Conservation (phyloP, 805 yeast species). For the Wickerhamiella kurtzmanii region DNA sequence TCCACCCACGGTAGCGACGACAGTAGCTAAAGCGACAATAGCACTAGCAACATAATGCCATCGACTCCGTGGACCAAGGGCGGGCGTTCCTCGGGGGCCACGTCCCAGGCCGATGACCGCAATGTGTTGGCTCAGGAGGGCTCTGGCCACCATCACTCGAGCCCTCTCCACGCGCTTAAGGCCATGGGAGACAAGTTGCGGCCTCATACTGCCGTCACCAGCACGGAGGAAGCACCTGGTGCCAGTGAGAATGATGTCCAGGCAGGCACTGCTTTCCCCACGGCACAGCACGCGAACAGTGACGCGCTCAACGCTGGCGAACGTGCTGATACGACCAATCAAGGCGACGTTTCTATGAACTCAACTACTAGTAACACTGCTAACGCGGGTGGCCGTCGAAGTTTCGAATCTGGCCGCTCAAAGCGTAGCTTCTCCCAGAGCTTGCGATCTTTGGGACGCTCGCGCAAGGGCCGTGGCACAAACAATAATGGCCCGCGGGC, state of each 20-base stretch:
- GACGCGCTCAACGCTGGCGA: constrained; percentile 20
- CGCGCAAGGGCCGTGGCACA: neutral
- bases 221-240: constrained; percentile 21
- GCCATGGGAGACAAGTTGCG: constrained; percentile 17
- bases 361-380: too few species aligned
- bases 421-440: neutral
- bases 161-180: constrained; percentile 14
- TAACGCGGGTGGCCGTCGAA: neutral
- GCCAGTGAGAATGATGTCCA: constrained; percentile 14
- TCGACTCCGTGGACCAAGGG: neutral
- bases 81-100: neutral
- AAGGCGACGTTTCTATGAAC: neutral
- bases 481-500: neutral
- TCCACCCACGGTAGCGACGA: too few species aligned
- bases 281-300: constrained; percentile 19
- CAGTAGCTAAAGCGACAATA: too few species aligned
- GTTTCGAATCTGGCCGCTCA: neutral
- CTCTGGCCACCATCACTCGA: constrained; percentile 2
- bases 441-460: neutral
- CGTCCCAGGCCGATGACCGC: neutral
- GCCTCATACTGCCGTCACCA: constrained; percentile 22
- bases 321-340: neutral
- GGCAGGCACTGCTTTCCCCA: constrained; percentile 23
- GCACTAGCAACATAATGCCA: too few species aligned
- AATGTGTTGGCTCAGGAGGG: neutral